Conservation (phyloP, 768 basidiomycete species). For the Clavulina sp. region DNA sequence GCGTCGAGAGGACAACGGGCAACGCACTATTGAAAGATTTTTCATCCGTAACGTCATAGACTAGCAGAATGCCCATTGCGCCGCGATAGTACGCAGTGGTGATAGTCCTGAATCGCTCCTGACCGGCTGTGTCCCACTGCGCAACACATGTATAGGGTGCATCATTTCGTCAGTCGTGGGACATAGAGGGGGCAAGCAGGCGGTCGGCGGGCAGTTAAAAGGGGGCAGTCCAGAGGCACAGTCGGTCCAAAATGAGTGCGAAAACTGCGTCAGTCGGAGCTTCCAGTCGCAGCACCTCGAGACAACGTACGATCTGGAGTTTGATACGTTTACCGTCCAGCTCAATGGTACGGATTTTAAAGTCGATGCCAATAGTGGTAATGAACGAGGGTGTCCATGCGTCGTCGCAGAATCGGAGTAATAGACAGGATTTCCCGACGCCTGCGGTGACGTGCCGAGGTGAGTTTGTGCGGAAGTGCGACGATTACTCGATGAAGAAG, state of each 20-base stretch:
- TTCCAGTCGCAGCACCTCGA: conserved; percentile 10
- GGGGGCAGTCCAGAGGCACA: background rate
- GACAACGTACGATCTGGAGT: conserved; percentile 94
- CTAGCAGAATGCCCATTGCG: conserved; percentile 94
- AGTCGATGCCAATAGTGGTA: conserved; percentile 98
- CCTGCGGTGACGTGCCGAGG: conserved; percentile 27
- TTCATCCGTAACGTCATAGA: conserved; percentile 96
- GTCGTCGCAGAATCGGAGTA: conserved; percentile 96
- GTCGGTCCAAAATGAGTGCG: background rate
- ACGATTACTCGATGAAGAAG: background rate
- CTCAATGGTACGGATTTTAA: conserved; percentile 98
- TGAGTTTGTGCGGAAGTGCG: background rate
- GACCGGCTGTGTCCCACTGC: conserved; percentile 98
- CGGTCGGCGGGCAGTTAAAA: background rate
- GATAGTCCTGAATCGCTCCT: conserved; percentile 96
- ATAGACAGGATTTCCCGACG: conserved; percentile 93
- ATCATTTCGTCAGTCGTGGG: too few relatives aligned
- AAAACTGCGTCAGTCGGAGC: background rate
- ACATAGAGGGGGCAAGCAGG: background rate
- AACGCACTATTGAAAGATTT: conserved; percentile 88
- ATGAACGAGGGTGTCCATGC: conserved; percentile 99
- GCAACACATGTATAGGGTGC: background rate
- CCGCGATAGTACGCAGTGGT: conserved; percentile 99
- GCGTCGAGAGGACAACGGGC: background rate
- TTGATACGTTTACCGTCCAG: conserved; percentile 96